Base-by-base conservation (phyloP, 1,284 basidiomycete genomes). In the Tilletia indica region DNA sequence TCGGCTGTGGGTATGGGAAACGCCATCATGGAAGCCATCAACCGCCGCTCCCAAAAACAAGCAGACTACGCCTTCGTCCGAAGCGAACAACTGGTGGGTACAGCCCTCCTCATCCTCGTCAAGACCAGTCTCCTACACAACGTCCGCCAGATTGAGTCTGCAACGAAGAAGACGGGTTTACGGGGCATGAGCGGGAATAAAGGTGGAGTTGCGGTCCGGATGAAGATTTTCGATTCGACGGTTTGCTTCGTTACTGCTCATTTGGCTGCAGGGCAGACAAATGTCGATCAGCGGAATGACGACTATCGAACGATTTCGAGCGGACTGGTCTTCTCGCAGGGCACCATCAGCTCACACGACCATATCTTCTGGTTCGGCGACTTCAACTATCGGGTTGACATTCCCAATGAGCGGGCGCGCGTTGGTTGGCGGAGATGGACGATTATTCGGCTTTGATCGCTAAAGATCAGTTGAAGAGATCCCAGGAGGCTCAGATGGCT, bases 171-270 rank as follows among this genome's bases (percentile, higher is more conserved):
- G 93, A 99, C 97, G 3, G 97, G 97, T 25, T 87, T 99, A 49
- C 90, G 93, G 71, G 97, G 97, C 16, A 94, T 99, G 89, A 94
- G 93, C 4, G 97, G 97, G 31, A 99, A 99, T 86, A 99, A 86
- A 76, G 86, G 86, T 21, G 95, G 93, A 11, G 93, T 97, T 6
- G 94, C 91, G 2, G 92, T 99, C 76, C 90, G 97, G 25, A 87
- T 99, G 72, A 91, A 97, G 56, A 92, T 93, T 77, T 89, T 91
- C 79, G 94, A 97, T 82, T 92, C 94, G 5, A 91, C 89, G 66
- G 91, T 99, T 79, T 99, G 97, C 85, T 94, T 99, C 86, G 86
- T 99, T 78, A 97, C 96, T 0, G 93, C 93, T 0, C 97, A 99
- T 85, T 88, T 99, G 64, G 94, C 97, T 16, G 95, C 97, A 5